Conservation (phyloP, 306 rosid genomes). For the Clitoria ternatea region DNA sequence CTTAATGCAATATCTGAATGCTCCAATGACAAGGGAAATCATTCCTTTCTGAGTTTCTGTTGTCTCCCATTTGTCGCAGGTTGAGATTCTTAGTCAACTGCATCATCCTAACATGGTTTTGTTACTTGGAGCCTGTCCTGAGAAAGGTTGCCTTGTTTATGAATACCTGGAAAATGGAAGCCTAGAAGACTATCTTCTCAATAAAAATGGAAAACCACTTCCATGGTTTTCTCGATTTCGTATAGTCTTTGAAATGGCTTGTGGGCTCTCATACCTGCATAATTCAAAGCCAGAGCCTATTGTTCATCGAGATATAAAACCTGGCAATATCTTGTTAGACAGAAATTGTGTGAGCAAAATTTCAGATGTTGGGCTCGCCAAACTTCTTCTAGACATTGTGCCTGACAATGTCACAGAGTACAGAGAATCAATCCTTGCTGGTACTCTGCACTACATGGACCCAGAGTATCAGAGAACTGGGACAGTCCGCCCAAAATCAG, state of each 20-base stretch:
- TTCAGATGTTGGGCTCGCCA: conserved; percentile 87
- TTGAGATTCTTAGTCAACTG: conserved; percentile 88
- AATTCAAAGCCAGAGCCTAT: conserved; percentile 78
- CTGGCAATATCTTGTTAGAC: conserved; percentile 85
- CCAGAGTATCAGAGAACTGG: conserved; percentile 98
- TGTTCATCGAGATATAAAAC: conserved; percentile 93
- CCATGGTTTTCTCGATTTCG: conserved; percentile 80
- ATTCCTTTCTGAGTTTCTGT: conserved; percentile 3
- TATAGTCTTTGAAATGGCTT: conserved; percentile 70
- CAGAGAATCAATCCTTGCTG: conserved; percentile 79
- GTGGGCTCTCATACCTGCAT: conserved; percentile 88
- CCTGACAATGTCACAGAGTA: conserved; percentile 89
- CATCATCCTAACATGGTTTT: conserved; percentile 86
- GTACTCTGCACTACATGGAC: conserved; percentile 89
- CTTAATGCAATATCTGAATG: conserved; percentile 14
- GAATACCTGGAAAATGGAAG: conserved; percentile 93
- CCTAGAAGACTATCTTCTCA: conserved; percentile 62
- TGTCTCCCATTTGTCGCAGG: conserved; percentile 45
- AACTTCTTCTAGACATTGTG: conserved; percentile 57
- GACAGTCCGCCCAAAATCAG: conserved; percentile 88
- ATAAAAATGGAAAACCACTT: conserved; percentile 50
- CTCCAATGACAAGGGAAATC: conserved; percentile 10
- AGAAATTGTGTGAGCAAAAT: conserved; percentile 79
- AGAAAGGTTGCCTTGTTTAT: conserved; percentile 75
- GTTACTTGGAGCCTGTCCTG: conserved; percentile 96